Base-by-base conservation (phyloP, 83 land plant species). In the Larix sibirica region DNA sequence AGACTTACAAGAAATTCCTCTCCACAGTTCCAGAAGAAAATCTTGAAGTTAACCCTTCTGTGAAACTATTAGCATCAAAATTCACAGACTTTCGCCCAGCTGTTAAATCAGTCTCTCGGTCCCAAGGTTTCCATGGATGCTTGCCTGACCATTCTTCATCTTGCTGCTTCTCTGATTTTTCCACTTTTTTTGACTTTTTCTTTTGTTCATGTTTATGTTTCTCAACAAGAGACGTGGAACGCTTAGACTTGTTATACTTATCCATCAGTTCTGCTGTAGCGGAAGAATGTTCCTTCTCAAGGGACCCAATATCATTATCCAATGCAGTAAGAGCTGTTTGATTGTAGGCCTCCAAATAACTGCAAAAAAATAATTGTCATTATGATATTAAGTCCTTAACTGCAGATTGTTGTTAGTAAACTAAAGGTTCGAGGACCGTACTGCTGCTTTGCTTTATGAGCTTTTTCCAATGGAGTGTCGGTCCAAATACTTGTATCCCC, bases 101-200 rank as follows among this genome's bases (percentile, higher is more conserved):
- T 17, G 89, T 74, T 71, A 96, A 83, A 82, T 98, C 99, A 81
- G 93, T 96, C 83, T 98, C 99, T 62, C 99, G 89, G 80, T 98
- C 97, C 99, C 99, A 98, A 21, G 99, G 99, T 82, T 96, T 98
- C 99, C 99, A 98, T 14, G 99, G 99, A 80, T 98, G 99, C 56
- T 87, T 84, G n/a, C 89, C 99, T 42, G 63, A 85, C 99, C 99
- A 98, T 40, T 96, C 99, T 65, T 85, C 91, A 56, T 77, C 81
- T 40, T 18, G 42, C 70, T 16, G 68, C 71, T 85, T 80, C 60
- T 83, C 85, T 62, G 91, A 81, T 81, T 86, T 84, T 13, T 84
- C 85, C 56, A 86, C 87, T 73, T 88, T 90, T 83, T 92, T 90
- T 28, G 81, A 40, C 9, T 83, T 81, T 42, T 81, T 81, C 10